Base-by-base conservation (phyloP, 176 grass and related monocot species). In the Phoenix roebelenii region DNA sequence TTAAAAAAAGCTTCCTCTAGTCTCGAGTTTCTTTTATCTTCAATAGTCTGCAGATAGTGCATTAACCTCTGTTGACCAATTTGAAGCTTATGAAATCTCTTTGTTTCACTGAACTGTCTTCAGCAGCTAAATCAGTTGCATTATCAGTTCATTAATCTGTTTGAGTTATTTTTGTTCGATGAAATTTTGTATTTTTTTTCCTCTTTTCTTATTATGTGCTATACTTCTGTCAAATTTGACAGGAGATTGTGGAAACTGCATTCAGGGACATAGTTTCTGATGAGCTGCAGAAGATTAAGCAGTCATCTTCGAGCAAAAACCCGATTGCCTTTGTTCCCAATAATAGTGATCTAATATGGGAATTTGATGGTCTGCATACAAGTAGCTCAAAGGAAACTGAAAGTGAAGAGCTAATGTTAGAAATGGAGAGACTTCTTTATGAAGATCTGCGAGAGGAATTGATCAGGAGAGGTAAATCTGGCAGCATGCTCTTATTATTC, bases 391-490 rank as follows among this genome's bases (percentile, higher is more conserved):
- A 58, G 66, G 83, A 68, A 30, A 68, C 48, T 65, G 84, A 82
- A 55, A 80, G 69, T 67, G 93, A 88, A 82, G 87, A 97, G 14
- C 26, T 88, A 69, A 82, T 97, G 76, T 70, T 97, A 65, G 93
- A 97, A 78, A 91, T 91, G 84, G 87, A 97, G 79, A 85, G 76
- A 50, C 66, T 88, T 72, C 84, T 97, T 66, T 97, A 91, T 25
- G 76, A 91, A 74, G 84, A 91, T 61, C 62, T 97, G 24, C 79
- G 87, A 75, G 84, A 97, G 65, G 93, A 88, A 74, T 58, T 72
- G 32, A 92, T 92, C 20, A 77, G 50, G 64, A 91, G 83, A 88
- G 87, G 93, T 88, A 67, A 57, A 25, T 12, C 52, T 16, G 5
- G 1, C 22, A 10, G 4, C n/a, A 17, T 63, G 61, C 23, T 51